Conservation (phyloP, 2,329 filamentous ascomycete genomes). For the Blumeria graminis region DNA sequence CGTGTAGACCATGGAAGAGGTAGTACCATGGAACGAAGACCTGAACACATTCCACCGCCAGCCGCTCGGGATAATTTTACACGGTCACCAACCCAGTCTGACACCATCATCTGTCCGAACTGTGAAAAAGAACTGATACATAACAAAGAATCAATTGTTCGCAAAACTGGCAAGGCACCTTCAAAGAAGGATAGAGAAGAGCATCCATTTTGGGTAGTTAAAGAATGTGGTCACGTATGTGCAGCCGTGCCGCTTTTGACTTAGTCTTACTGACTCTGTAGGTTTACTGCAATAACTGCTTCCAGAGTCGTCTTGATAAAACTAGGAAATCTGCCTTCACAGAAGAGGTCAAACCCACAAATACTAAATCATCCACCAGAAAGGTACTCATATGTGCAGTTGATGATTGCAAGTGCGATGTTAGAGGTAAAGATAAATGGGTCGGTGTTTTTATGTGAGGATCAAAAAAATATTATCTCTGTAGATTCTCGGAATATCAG, state of each 20-base stretch:
- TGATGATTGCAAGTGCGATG: conserved; percentile 29
- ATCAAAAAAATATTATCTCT: neutral
- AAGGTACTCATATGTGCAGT: conserved; percentile 25
- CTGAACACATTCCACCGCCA: conserved; percentile 16
- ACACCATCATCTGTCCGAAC: conserved; percentile 59
- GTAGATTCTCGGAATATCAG: neutral
- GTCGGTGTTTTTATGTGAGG: conserved; percentile 28
- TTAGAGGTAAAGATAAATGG: conserved; percentile 30
- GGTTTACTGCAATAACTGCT: conserved; percentile 40
- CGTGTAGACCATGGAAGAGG: conserved; percentile 11
- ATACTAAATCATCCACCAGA: conserved; percentile 8
- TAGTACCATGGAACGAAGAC: conserved; percentile 9
- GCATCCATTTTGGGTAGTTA: conserved; percentile 80
- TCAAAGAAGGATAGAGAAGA: conserved; percentile 31
- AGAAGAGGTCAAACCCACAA: conserved; percentile 13
- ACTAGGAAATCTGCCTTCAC: conserved; percentile 14
- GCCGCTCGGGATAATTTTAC: conserved; percentile 56
- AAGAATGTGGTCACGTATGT: conserved; percentile 74
- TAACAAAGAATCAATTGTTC: conserved; percentile 23
- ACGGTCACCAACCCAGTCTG: conserved; percentile 45
- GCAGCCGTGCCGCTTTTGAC: neutral
- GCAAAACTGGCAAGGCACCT: conserved; percentile 21
- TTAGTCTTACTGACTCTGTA: conserved; percentile 15
- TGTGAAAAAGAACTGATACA: conserved; percentile 67
- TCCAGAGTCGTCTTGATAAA: conserved; percentile 24